Conservation (phyloP, 2,329 filamentous ascomycete species). For the Aspergillus versicolor region DNA sequence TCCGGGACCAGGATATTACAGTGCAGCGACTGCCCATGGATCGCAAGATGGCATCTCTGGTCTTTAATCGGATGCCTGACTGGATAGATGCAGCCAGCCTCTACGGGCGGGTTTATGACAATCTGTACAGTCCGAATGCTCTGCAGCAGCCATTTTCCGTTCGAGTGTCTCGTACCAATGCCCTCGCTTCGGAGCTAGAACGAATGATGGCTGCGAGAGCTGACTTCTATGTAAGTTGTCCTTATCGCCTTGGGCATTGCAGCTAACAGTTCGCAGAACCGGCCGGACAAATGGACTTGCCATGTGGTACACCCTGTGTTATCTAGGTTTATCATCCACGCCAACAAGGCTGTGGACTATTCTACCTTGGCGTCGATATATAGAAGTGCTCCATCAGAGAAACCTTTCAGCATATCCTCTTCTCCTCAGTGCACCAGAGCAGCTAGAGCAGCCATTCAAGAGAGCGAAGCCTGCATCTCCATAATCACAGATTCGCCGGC, state of each 20-base stretch:
- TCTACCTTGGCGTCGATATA: slow-evolving; percentile 16
- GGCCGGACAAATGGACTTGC: not conserved
- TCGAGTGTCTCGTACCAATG: slow-evolving; percentile 10
- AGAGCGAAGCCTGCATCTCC: slow-evolving; percentile 9
- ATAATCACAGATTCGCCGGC: not conserved
- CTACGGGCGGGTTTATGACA: slow-evolving; percentile 15
- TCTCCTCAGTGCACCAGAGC: slow-evolving; percentile 10
- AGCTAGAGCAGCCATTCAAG: slow-evolving; percentile 8
- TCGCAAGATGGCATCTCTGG: slow-evolving; percentile 6
- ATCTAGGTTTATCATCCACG: not conserved
- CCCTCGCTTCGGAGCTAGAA: slow-evolving; percentile 14
- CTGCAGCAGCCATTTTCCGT: slow-evolving; percentile 10
- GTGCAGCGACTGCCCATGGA: slow-evolving; percentile 1
- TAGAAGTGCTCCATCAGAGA: slow-evolving; percentile 2
- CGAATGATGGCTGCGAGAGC: not conserved
- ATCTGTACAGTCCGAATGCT: slow-evolving; percentile 15
- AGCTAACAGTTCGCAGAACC: not conserved
- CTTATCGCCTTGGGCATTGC: not conserved
- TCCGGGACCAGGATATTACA: slow-evolving; percentile 15
- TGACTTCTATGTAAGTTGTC: not conserved
- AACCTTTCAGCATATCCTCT: not conserved
- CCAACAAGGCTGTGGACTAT: slow-evolving; percentile 7
- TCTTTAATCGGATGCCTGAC: slow-evolving; percentile 7
- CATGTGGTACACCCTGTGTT: not conserved
- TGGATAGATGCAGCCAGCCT: slow-evolving; percentile 18